phyloP scores from a whole-genome alignment of 192 early-diverging fungal genomes.

The Coemansia sp. region DNA sequence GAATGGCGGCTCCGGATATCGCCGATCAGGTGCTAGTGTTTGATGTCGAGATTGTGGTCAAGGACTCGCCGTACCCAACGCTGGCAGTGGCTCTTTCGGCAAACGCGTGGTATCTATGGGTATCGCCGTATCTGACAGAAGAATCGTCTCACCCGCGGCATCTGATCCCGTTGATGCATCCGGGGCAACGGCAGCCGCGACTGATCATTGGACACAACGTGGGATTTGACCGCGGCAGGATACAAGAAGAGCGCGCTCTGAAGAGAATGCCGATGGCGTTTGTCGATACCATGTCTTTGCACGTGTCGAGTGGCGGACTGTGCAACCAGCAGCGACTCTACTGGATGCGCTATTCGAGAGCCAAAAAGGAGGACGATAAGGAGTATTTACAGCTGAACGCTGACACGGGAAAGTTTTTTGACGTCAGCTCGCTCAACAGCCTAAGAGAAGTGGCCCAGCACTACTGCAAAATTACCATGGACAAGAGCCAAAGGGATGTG shows the following conservation, averaged over 20 bases:
- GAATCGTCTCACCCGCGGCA: constrained; percentile 48
- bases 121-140: constrained; percentile 73
- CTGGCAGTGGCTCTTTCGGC: constrained; percentile 77
- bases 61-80: constrained; percentile 69
- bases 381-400: constrained; percentile 54
- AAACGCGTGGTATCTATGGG: constrained; percentile 89
- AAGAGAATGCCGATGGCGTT: constrained; percentile 61
- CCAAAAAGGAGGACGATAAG: constrained; percentile 45
- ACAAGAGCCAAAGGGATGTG: constrained; percentile 62
- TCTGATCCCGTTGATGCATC: constrained; percentile 64
- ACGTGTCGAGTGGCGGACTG: constrained; percentile 84
- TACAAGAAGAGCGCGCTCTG: constrained; percentile 81
- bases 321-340: constrained; percentile 82
- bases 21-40: constrained; percentile 73
- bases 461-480: constrained; percentile 68
- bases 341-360: constrained; percentile 75
- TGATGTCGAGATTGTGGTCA: constrained; percentile 80
- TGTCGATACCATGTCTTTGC: constrained; percentile 93
- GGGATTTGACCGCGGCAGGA: constrained; percentile 84
- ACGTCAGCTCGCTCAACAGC: constrained; percentile 64
- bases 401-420: constrained; percentile 55
- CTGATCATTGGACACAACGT: constrained; percentile 90
- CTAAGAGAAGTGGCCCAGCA: constrained; percentile 77
- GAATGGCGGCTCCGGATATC: constrained; percentile 55
- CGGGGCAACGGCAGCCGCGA: constrained; percentile 47